These are phyloP conservation scores for Lotus japonicus DNA, from an alignment of 306 rosid species.

Conservation along the genomic window DNA sequence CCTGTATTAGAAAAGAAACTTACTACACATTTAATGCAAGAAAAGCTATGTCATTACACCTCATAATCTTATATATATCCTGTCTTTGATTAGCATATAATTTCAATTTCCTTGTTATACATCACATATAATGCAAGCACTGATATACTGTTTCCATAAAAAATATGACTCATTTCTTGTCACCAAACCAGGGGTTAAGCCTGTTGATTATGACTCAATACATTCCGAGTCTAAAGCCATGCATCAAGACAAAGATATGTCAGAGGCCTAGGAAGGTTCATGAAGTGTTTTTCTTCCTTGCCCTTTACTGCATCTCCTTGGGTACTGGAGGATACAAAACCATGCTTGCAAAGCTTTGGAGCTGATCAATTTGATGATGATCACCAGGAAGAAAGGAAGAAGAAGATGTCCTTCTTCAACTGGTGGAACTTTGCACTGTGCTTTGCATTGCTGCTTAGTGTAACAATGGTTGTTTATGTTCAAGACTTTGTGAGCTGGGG, in stretches of 20 bases:
- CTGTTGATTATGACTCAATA: constrained; percentile 41
- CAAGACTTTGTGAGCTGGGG: constrained; percentile 46
- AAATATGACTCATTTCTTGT: not conserved
- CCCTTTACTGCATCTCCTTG: constrained; percentile 36
- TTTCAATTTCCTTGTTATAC: not conserved
- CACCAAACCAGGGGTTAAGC: constrained; percentile 31
- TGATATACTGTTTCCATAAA: not conserved
- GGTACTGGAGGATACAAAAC: constrained; percentile 49
- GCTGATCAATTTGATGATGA: constrained; percentile 53
- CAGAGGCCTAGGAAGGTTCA: constrained; percentile 33
- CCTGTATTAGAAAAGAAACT: too few species aligned
- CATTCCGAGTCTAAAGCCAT: constrained; percentile 40
- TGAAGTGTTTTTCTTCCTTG: constrained; percentile 44
- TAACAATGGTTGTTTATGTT: constrained; percentile 34
- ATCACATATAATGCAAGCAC: not conserved
- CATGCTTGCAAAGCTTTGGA: constrained; percentile 48
- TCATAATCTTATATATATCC: not conserved
- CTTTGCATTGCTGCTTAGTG: constrained; percentile 31
- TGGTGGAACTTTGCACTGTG: constrained; percentile 40
- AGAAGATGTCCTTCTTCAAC: constrained; percentile 47
- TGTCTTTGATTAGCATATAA: not conserved
- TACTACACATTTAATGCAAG: not conserved
- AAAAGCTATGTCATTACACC: not conserved
- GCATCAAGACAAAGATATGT: constrained; percentile 18
- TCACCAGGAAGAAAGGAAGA: constrained; percentile 33